Evolutionary conservation across 2,329 filamentous ascomycete species (phyloP).

Genomic region (Stagonosporopsis cucurbitacearum): DNA sequence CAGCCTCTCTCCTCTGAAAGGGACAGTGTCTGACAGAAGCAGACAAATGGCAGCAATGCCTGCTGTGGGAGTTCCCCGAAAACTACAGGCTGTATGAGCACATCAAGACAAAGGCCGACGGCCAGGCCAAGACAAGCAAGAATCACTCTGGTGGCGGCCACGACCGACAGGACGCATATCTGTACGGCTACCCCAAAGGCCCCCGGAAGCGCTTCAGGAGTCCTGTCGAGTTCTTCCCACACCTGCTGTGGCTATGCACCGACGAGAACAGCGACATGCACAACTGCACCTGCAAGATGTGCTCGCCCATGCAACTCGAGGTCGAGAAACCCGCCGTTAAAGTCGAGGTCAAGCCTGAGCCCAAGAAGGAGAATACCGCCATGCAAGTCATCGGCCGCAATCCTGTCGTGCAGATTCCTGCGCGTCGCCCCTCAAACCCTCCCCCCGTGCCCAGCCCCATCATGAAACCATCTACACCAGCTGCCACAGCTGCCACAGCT

Average conservation of each 20-base stretch:
- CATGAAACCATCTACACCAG: conserved; percentile 28
- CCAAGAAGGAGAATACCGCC: conserved; percentile 18
- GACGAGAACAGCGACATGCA: conserved; percentile 60
- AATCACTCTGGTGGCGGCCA: conserved; percentile 58
- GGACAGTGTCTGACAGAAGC: conserved; percentile 1
- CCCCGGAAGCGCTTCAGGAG: conserved; percentile 64
- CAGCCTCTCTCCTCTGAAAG: too few relatives aligned
- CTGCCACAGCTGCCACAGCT: conserved; percentile 16
- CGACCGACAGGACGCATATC: conserved; percentile 65
- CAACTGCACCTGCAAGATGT: conserved; percentile 65
- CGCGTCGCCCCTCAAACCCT: conserved; percentile 29
- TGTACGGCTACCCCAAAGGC: conserved; percentile 66
- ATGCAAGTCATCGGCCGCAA: conserved; percentile 18
- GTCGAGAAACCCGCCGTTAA: conserved; percentile 43
- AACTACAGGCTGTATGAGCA: conserved; percentile 66
- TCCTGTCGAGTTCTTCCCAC: conserved; percentile 66
- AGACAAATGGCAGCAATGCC: conserved; percentile 52
- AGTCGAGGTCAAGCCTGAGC: conserved; percentile 41
- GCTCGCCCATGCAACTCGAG: conserved; percentile 60
- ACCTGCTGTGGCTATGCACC: conserved; percentile 63
- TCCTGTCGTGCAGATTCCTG: conserved; percentile 37
- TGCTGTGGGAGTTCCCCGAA: conserved; percentile 62
- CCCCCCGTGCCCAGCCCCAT: conserved; percentile 33
- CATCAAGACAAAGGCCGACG: conserved; percentile 59
- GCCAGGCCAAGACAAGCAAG: conserved; percentile 57